These are phyloP conservation scores for Yamadazyma blattariae DNA, from an alignment of 1,139 yeast genomes.

Conservation along the genomic window DNA sequence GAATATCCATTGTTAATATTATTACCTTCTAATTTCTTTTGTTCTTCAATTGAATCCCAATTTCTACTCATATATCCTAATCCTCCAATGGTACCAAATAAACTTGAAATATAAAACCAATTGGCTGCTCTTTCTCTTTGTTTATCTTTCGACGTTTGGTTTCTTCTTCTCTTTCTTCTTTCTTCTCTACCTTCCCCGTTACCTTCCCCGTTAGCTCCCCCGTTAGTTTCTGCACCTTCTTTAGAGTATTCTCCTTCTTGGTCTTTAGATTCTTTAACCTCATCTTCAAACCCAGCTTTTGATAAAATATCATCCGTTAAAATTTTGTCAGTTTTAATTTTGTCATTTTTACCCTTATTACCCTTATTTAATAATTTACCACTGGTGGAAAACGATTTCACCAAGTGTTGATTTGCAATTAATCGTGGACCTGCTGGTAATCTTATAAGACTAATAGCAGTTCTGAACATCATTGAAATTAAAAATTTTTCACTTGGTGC, in stretches of 20 bases:
- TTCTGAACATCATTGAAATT: too few species aligned
- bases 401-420: too few species aligned
- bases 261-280: slow-evolving; percentile 7
- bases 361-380: too few species aligned
- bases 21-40: slow-evolving; percentile 45
- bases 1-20: slow-evolving; percentile 67
- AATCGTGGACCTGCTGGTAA: too few species aligned
- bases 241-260: slow-evolving; percentile 5
- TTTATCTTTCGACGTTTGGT: slow-evolving; percentile 59
- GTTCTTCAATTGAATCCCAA: slow-evolving; percentile 81
- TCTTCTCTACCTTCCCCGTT: background rate
- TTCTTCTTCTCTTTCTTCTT: slow-evolving; percentile 41
- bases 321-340: slow-evolving; percentile 38
- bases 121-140: slow-evolving; percentile 65
- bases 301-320: slow-evolving; percentile 79
- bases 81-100: slow-evolving; percentile 63
- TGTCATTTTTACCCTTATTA: too few species aligned
- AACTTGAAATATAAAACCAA: slow-evolving; percentile 59
- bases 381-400: too few species aligned
- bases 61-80: slow-evolving; percentile 77
- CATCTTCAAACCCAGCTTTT: slow-evolving; percentile 74
- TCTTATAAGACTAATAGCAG: too few species aligned
- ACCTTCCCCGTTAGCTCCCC: slow-evolving; percentile 12
- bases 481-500: too few species aligned
- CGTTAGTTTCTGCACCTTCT: slow-evolving; percentile 6